Base-by-base conservation (phyloP, 2,329 filamentous ascomycete species). In the Diaporthe sp. region DNA sequence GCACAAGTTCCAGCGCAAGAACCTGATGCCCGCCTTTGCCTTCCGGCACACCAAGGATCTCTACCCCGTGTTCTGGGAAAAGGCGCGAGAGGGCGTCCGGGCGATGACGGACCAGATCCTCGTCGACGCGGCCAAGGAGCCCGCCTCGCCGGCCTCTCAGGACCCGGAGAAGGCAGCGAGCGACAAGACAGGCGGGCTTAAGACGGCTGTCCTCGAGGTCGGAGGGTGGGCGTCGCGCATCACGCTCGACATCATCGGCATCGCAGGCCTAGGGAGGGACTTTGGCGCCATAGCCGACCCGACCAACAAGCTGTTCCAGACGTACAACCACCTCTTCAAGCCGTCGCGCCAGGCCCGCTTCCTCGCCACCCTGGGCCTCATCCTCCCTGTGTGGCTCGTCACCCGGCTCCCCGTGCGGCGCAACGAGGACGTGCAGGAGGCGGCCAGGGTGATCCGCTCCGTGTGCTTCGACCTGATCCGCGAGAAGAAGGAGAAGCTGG, bases 31-130 rank as follows among this genome's bases (percentile, higher is more conserved):
- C 0, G 94, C 94, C 2, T 98, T 98, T 82, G 88, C 92, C n/a
- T 97, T 94, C 80, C 90, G 95, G 30, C 94, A 97, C 79, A 87
- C 97, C 81, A 97, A 97, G 81, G 90, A 96, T 74, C 85, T 98
- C 19, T 97, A 97, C 78, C 93, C 94, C 0, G 85, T 93, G 8
- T 97, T 98, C 82, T 98, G 95, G 95, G 79, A 84, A 27, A 97
- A 97, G 83, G 89, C 92, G 0, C 83, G 88, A 10, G 92, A 96
- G 80, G 89, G 92, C 78, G 91, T 92, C 8, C 83, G 89, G 27
- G 88, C 88, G 66, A 92, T 97, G 81, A 88, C 86, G 1, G 81
- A 84, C 12, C 82, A 87, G 35, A 81, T 91, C n/a, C 73, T 84
- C 78, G 80, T 82, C 76, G 80, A 87, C 30, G 80, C 83, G 25